A percentile compares a stretch with the other conserved stretches of the same genome.
These are phyloP conservation scores for Cytospora piceae DNA, from an alignment of 2,329 filamentous ascomycete species.

Conservation along the genomic window DNA sequence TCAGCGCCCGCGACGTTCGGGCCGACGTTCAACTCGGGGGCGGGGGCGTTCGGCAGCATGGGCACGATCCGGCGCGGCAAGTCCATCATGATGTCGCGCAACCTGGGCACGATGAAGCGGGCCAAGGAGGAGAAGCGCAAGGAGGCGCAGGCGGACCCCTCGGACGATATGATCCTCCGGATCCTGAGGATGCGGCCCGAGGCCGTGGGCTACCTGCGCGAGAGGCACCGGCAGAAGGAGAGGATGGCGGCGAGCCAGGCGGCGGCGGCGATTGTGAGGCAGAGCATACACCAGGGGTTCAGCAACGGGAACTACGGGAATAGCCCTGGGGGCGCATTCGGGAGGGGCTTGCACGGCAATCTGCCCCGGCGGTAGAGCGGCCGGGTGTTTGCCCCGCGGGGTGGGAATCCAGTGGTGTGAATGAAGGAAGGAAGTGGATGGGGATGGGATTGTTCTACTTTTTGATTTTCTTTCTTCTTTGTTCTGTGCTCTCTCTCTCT, in stretches of 20 bases:
- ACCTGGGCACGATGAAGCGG: conserved; percentile 93
- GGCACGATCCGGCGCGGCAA: conserved; percentile 68
- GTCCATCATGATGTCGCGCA: conserved; percentile 92
- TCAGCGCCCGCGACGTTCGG: conserved; percentile 42
- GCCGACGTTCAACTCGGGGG: conserved; percentile 54
- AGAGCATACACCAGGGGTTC: conserved; percentile 73
- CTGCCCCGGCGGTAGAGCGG: conserved; percentile 51
- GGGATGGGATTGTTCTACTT: conserved; percentile 1
- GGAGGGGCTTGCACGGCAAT: conserved; percentile 42
- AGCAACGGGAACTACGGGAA: conserved; percentile 48
- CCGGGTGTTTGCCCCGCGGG: conserved; percentile 9
- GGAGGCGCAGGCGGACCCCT: conserved; percentile 94
- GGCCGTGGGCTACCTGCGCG: conserved; percentile 82
- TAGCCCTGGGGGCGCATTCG: conserved; percentile 43
- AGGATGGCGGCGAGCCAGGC: conserved; percentile 86
- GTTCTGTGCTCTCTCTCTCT: neutral
- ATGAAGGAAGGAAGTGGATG: neutral
- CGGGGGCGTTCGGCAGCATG: conserved; percentile 65
- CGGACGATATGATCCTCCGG: conserved; percentile 95
- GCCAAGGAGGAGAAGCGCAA: conserved; percentile 95
- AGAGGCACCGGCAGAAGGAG: conserved; percentile 92
- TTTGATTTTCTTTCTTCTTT: conserved; percentile 3
- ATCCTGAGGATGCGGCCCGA: conserved; percentile 95
- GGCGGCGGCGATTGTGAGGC: conserved; percentile 90
- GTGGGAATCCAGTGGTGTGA: neutral